Evolutionary conservation across 1,139 yeast species (phyloP).

Genomic region (Meyerozyma guilliermondii): DNA sequence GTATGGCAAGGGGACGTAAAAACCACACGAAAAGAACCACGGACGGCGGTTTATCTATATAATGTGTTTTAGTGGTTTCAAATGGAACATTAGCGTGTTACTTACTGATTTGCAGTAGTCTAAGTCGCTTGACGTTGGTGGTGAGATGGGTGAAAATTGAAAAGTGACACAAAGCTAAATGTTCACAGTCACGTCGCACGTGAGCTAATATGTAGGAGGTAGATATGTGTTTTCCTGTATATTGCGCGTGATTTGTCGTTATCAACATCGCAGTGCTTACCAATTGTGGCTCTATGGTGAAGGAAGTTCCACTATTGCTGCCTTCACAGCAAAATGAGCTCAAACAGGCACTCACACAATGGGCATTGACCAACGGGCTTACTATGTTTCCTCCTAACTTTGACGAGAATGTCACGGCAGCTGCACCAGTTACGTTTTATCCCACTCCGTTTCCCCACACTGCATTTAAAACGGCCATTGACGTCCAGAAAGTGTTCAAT

Average conservation of each 20-base stretch:
- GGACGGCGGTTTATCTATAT: not conserved
- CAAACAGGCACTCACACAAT: conserved; percentile 35
- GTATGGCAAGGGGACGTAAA: not conserved
- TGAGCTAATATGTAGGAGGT: not conserved
- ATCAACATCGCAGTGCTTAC: not conserved
- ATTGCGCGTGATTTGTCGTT: not conserved
- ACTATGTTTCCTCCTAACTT: conserved; percentile 69
- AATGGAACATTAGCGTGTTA: not conserved
- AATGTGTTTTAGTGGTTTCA: not conserved
- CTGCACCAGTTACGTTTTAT: conserved; percentile 82
- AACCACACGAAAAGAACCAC: not conserved
- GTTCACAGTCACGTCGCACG: not conserved
- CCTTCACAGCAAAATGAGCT: conserved; percentile 2
- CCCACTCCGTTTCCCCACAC: conserved; percentile 82
- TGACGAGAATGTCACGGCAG: conserved; percentile 41
- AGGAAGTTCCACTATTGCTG: not conserved
- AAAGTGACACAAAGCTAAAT: not conserved
- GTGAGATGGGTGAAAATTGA: conserved; percentile 1
- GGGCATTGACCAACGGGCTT: conserved; percentile 76
- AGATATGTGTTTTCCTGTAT: not conserved
- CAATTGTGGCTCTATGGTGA: not conserved
- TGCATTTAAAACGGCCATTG: conserved; percentile 62
- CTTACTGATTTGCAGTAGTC: not conserved
- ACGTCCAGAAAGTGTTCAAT: conserved; percentile 68
- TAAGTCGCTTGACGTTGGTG: not conserved